Conservation (phyloP, 257 asterid genomes). For the Knoxia roxburghii region DNA sequence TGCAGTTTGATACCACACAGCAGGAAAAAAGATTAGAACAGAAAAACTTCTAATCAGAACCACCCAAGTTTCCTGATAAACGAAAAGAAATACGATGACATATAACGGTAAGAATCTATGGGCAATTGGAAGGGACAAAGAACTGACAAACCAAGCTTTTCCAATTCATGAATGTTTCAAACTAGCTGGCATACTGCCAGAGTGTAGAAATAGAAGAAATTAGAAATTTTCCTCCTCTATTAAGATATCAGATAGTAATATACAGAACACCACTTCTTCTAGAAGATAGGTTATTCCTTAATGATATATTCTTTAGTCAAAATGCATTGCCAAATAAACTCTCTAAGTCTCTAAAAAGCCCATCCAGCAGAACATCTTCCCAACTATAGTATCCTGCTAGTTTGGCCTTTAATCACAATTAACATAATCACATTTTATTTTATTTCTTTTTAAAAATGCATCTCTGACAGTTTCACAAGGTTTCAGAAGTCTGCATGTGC, state of each 20-base stretch:
- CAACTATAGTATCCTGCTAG: background rate
- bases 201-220: background rate
- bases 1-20: slow-evolving; percentile 25
- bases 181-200: background rate
- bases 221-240: background rate
- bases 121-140: background rate
- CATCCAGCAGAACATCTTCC: background rate
- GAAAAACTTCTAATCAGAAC: background rate
- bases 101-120: background rate
- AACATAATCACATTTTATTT: background rate
- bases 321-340: background rate
- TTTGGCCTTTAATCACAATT: background rate
- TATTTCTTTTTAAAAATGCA: no score
- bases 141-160: background rate
- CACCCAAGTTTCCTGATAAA: background rate
- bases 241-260: no score
- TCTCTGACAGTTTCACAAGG: no score
- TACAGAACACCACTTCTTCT: no score
- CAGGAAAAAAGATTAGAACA: background rate
- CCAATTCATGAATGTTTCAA: background rate
- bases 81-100: background rate
- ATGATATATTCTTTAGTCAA: background rate
- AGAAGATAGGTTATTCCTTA: background rate
- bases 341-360: background rate
- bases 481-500: background rate